Conservation (phyloP, 2,329 filamentous ascomycete species). For the Paecilomyces niveus region DNA sequence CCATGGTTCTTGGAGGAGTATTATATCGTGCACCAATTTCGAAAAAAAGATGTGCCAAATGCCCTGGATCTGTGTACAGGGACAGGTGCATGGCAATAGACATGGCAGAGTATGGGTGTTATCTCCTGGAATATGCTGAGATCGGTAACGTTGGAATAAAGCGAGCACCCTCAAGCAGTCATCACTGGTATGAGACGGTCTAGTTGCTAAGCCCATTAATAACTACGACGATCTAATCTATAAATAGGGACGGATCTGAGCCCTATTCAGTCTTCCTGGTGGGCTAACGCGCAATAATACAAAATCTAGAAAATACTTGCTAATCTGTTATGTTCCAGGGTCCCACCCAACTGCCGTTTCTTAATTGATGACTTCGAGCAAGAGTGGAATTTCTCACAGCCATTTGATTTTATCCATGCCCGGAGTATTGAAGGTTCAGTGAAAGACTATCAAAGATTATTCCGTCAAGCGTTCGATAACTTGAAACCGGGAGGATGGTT, state of each 20-base stretch:
- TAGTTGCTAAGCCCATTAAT: not conserved
- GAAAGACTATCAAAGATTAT: constrained; percentile 15
- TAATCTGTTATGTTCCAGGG: constrained; percentile 4
- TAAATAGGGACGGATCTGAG: constrained; percentile 17
- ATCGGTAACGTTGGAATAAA: not conserved
- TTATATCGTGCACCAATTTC: constrained; percentile 9
- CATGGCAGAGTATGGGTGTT: constrained; percentile 22
- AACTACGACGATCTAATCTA: not conserved
- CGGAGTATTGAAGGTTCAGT: constrained; percentile 16
- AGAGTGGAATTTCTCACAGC: constrained; percentile 14
- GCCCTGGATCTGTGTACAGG: constrained; percentile 33
- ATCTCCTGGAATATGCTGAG: not conserved
- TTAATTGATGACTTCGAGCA: constrained; percentile 18
- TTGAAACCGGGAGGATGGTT: constrained; percentile 16
- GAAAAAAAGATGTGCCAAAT: constrained; percentile 8
- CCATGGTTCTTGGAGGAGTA: constrained; percentile 11
- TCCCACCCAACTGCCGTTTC: constrained; percentile 20
- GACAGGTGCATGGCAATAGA: constrained; percentile 33
- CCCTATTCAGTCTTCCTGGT: constrained; percentile 25
- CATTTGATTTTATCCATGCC: constrained; percentile 19
- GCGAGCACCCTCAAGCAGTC: constrained; percentile 20
- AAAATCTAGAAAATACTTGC: not conserved
- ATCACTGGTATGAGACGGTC: constrained; percentile 16
- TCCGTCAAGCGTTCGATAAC: constrained; percentile 10
- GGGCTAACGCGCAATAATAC: not conserved